Conservation (phyloP, 2,329 filamentous ascomycete genomes). For the Penicillium hesseltinei region DNA sequence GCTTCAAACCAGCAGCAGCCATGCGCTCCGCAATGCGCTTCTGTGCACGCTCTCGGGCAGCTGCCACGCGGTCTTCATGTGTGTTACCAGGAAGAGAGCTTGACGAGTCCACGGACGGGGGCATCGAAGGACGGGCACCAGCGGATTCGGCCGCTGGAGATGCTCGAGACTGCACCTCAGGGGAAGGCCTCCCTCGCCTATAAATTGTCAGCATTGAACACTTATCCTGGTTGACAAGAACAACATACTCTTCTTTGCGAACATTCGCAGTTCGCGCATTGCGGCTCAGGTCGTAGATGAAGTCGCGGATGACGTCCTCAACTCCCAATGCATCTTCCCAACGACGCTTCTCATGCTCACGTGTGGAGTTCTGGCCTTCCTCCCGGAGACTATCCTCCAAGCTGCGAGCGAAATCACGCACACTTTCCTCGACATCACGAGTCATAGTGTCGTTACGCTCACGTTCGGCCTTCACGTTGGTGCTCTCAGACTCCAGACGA, state of each 20-base stretch:
- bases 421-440: slow-evolving; percentile 91
- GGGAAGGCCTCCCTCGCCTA: slow-evolving; percentile 53
- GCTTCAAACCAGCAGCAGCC: slow-evolving; percentile 87
- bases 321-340: slow-evolving; percentile 97
- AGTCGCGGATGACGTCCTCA: slow-evolving; percentile 94
- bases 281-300: slow-evolving; percentile 93
- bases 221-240: neutral
- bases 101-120: slow-evolving; percentile 53
- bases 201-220: slow-evolving; percentile 15
- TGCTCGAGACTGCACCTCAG: slow-evolving; percentile 50
- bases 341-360: slow-evolving; percentile 84
- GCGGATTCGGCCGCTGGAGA: slow-evolving; percentile 47
- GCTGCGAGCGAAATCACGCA: slow-evolving; percentile 78
- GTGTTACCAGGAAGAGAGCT: slow-evolving; percentile 84
- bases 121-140: slow-evolving; percentile 41
- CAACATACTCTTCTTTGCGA: slow-evolving; percentile 57
- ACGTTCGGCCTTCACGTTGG: slow-evolving; percentile 75
- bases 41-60: slow-evolving; percentile 95
- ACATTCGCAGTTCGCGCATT: slow-evolving; percentile 75
- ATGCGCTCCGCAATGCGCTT: slow-evolving; percentile 95
- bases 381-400: slow-evolving; percentile 88
- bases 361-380: slow-evolving; percentile 68
- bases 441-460: slow-evolving; percentile 98
- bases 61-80: slow-evolving; percentile 88
- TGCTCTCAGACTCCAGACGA: slow-evolving; percentile 83